Conservation (phyloP, 75 land plant species). For the Pseudotsuga menziesii region DNA sequence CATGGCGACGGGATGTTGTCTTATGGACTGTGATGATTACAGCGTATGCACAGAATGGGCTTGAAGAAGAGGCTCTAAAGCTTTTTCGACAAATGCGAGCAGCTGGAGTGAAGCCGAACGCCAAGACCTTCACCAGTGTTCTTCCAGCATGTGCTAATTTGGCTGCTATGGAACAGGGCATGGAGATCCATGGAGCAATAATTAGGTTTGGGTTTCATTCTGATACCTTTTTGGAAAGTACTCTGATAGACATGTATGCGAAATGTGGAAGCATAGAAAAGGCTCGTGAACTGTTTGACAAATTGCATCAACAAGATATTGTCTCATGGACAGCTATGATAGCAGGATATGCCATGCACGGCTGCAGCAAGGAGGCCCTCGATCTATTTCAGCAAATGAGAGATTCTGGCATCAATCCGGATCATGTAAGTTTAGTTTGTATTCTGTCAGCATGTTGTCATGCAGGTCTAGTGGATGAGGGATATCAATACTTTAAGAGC, state of each 20-base stretch:
- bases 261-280: conserved; percentile 25
- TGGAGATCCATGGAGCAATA: conserved; percentile 21
- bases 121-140: conserved; percentile 13
- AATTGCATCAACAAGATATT: conserved; percentile 21
- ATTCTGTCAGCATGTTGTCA: conserved; percentile 20
- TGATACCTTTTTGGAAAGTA: conserved; percentile 11
- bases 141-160: conserved; percentile 10
- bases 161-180: conserved; percentile 14
- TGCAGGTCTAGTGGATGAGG: conserved; percentile 14
- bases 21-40: conserved; percentile 28
- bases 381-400: conserved; percentile 39
- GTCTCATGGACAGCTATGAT: conserved; percentile 58
- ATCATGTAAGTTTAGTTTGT: conserved; percentile 14
- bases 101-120: conserved; percentile 16
- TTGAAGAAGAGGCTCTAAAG: conserved; percentile 6
- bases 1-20: conserved; percentile 9
- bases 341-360: conserved; percentile 35
- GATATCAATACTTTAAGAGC: conserved; percentile 9
- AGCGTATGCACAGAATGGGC: conserved; percentile 23
- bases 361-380: conserved; percentile 22
- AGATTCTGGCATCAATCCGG: conserved; percentile 24
- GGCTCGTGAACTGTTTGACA: conserved; percentile 29
- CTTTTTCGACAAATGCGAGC: conserved; percentile 18
- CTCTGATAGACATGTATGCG: conserved; percentile 44
- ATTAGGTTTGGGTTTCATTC: conserved; percentile 15